These are phyloP conservation scores for Ogataea pilisensis DNA, from an alignment of 805 yeast species.

Conservation along the genomic window DNA sequence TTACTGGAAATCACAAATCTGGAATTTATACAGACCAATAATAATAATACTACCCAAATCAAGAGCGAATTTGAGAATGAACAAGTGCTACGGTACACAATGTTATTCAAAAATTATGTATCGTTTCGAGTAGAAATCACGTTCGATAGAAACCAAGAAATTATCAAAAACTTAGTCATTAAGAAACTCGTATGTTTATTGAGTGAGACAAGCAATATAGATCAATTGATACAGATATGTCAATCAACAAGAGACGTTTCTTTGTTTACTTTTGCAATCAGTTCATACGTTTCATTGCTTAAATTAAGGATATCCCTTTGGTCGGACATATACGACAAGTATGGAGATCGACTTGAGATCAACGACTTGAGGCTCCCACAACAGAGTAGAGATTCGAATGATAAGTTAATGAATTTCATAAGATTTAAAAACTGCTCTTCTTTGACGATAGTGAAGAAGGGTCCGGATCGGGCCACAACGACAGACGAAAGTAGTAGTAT, in stretches of 20 bases:
- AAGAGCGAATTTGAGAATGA: neutral
- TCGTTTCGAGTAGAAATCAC: conserved; percentile 11
- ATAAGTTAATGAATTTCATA: conserved; percentile 4
- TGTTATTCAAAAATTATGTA: conserved; percentile 15
- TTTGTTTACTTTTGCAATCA: conserved; percentile 20
- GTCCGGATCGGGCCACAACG: too few relatives aligned
- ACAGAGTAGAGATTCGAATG: conserved; percentile 1
- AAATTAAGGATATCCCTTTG: conserved; percentile 18
- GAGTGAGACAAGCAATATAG: conserved; percentile 15
- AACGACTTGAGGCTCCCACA: conserved; percentile 9
- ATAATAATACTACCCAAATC: neutral
- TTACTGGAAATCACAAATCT: conserved; percentile 20
- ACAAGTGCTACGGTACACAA: conserved; percentile 8
- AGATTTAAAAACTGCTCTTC: conserved; percentile 10
- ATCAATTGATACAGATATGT: conserved; percentile 10
- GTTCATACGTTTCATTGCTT: conserved; percentile 21
- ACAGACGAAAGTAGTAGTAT: too few relatives aligned
- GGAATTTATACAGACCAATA: too few relatives aligned
- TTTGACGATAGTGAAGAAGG: conserved; percentile 5
- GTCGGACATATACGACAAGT: conserved; percentile 16
- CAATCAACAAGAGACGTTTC: conserved; percentile 18
- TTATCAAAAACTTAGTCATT: conserved; percentile 9
- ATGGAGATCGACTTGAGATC: conserved; percentile 8
- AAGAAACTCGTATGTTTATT: conserved; percentile 6
- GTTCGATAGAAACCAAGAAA: conserved; percentile 11